These are phyloP conservation scores for Cucurbita ficifolia DNA, from an alignment of 306 rosid genomes.

Conservation along the genomic window DNA sequence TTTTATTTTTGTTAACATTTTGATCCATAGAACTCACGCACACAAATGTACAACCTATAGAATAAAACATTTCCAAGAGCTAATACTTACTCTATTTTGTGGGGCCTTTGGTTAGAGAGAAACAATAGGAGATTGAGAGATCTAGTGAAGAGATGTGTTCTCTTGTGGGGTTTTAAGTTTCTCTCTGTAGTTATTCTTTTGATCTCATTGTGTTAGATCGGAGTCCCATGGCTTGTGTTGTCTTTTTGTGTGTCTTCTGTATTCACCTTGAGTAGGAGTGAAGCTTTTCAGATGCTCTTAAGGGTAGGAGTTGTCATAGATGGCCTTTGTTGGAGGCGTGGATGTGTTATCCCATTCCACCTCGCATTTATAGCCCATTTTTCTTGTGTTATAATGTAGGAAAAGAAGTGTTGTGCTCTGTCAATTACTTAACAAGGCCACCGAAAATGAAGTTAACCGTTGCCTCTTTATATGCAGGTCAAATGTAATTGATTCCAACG, in stretches of 20 bases:
- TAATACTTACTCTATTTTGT: background rate
- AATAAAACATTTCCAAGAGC: background rate
- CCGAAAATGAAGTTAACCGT: background rate
- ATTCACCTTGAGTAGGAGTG: background rate
- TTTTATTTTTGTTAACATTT: background rate
- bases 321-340: background rate
- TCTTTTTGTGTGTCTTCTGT: background rate
- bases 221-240: background rate
- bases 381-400: background rate
- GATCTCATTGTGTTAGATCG: background rate
- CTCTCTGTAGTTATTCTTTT: background rate
- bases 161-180: background rate
- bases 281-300: background rate
- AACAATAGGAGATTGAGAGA: too few relatives aligned
- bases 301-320: background rate
- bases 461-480: conserved; percentile 27
- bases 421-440: background rate
- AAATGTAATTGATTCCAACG: conserved; percentile 70
- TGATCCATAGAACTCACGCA: background rate
- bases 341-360: background rate
- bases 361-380: background rate
- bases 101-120: background rate
- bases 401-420: background rate
- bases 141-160: too few relatives aligned
- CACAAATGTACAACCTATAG: background rate